These are phyloP conservation scores for Sugiyamaella grinbergsii DNA, from an alignment of 1,139 yeast genomes.

Conservation along the genomic window DNA sequence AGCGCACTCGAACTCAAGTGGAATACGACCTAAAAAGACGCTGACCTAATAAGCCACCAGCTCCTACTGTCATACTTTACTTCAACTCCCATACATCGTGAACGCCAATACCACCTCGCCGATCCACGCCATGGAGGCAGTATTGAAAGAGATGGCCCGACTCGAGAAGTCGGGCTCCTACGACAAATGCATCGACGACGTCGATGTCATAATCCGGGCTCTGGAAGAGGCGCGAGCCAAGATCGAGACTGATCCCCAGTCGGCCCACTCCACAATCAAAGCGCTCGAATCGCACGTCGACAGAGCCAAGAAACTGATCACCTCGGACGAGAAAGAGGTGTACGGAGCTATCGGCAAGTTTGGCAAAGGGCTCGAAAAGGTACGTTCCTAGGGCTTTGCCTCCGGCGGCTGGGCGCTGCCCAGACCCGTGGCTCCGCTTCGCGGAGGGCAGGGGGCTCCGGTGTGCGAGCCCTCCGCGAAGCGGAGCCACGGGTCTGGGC, in stretches of 20 bases:
- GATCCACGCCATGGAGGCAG: constrained; percentile 37
- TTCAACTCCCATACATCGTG: too few species aligned
- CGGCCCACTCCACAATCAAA: constrained; percentile 5
- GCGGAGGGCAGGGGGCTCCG: not conserved
- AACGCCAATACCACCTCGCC: too few species aligned
- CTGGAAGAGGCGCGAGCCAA: constrained; percentile 35
- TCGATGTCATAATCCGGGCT: constrained; percentile 36
- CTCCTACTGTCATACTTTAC: too few species aligned
- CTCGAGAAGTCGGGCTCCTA: constrained; percentile 37
- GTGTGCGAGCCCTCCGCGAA: not conserved
- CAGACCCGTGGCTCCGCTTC: not conserved
- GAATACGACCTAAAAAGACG: too few species aligned
- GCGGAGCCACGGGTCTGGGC: not conserved
- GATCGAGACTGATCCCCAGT: constrained; percentile 20
- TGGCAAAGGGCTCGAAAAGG: constrained; percentile 42
- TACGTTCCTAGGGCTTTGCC: constrained; percentile 31
- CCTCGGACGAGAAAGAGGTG: constrained; percentile 39
- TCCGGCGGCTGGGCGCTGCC: constrained; percentile 28
- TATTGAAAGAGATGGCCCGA: constrained; percentile 36
- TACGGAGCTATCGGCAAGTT: constrained; percentile 39
- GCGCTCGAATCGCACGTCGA: constrained; percentile 17
- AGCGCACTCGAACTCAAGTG: too few species aligned
- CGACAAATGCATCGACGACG: constrained; percentile 36
- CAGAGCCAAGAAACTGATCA: constrained; percentile 23
- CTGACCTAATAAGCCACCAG: too few species aligned